Percentiles rank a stretch among this genome's conserved stretches.
These are phyloP conservation scores for Marsdenia floribunda DNA, from an alignment of 257 asterid species.

Conservation along the genomic window DNA sequence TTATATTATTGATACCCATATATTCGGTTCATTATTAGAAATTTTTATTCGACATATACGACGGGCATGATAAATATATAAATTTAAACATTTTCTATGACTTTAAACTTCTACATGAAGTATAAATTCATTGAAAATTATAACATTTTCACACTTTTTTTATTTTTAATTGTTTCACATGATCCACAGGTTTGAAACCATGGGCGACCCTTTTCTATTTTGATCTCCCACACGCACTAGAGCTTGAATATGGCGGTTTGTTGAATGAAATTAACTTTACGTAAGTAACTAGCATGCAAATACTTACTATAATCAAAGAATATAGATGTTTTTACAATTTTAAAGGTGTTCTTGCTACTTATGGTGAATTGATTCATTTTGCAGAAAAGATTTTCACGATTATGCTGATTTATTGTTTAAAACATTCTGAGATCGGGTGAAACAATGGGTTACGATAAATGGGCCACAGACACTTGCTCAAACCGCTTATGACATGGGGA, in stretches of 20 bases:
- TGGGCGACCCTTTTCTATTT: background rate
- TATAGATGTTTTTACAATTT: background rate
- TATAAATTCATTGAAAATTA: too few relatives aligned
- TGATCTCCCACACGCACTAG: background rate
- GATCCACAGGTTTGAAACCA: background rate
- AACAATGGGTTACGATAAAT: constrained; percentile 11
- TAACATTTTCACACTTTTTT: too few relatives aligned
- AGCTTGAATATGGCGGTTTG: background rate
- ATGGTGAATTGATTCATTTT: background rate
- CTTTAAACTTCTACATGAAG: too few relatives aligned
- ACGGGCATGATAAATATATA: too few relatives aligned
- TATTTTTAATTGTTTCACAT: too few relatives aligned
- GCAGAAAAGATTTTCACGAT: background rate
- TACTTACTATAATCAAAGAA: too few relatives aligned
- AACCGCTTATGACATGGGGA: background rate
- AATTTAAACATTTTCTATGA: too few relatives aligned
- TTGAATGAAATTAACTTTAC: background rate
- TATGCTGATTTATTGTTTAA: background rate
- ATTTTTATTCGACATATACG: too few relatives aligned
- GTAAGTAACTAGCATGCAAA: background rate
- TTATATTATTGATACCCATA: too few relatives aligned
- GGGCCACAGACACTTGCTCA: background rate
- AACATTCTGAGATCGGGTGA: constrained; percentile 8
- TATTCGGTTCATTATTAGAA: too few relatives aligned
- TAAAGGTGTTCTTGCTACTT: too few relatives aligned